Evolutionary conservation across 202 grass and related monocot species (phyloP).

Genomic region (Miscanthus sacchariflorus): DNA sequence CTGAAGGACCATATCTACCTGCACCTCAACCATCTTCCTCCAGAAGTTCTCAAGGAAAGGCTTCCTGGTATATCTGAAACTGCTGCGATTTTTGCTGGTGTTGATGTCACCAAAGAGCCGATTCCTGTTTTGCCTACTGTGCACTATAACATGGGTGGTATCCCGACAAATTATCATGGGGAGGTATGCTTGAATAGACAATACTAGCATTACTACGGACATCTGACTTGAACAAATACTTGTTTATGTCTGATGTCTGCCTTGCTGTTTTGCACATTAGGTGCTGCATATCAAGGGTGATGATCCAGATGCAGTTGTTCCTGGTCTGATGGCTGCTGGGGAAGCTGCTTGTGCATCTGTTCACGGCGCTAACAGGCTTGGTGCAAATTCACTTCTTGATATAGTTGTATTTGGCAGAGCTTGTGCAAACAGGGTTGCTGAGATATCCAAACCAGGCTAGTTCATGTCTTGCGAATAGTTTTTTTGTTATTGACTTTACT

Average conservation of each 20-base stretch:
- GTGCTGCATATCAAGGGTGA: slow-evolving; percentile 59
- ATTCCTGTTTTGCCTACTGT: slow-evolving; percentile 80
- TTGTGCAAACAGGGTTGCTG: slow-evolving; percentile 69
- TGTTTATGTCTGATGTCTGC: background rate
- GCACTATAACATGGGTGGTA: slow-evolving; percentile 82
- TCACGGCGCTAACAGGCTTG: slow-evolving; percentile 65
- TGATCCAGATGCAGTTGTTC: slow-evolving; percentile 63
- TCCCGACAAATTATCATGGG: slow-evolving; percentile 71
- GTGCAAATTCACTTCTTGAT: slow-evolving; percentile 75
- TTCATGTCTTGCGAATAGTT: background rate
- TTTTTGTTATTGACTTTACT: background rate
- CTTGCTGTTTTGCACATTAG: slow-evolving; percentile 37
- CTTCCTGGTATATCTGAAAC: slow-evolving; percentile 83
- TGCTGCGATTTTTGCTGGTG: slow-evolving; percentile 72
- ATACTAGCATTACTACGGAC: background rate
- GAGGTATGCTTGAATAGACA: slow-evolving; percentile 50
- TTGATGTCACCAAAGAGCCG: slow-evolving; percentile 79
- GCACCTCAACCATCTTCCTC: slow-evolving; percentile 72
- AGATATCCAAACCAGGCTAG: slow-evolving; percentile 61
- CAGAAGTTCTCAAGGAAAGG: slow-evolving; percentile 77
- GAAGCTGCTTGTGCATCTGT: slow-evolving; percentile 74
- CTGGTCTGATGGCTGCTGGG: slow-evolving; percentile 71
- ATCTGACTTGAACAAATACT: background rate
- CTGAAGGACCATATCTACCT: slow-evolving; percentile 72
- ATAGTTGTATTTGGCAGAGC: slow-evolving; percentile 77